These are phyloP conservation scores for Immersiella caudata DNA, from an alignment of 495 filamentous ascomycete species.

Conservation along the genomic window DNA sequence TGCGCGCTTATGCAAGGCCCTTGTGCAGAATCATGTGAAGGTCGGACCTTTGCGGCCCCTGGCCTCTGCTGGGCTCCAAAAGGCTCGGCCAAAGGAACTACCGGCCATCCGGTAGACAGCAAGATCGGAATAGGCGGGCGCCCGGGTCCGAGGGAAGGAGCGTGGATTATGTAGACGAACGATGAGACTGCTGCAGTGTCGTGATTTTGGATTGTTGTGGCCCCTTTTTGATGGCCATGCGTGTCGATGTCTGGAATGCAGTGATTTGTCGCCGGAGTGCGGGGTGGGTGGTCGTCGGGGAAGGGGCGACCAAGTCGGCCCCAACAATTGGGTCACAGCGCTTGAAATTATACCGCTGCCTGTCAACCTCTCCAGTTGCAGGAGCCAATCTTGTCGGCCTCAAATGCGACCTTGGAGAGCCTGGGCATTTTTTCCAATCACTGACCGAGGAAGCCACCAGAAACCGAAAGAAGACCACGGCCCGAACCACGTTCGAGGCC, in stretches of 20 bases:
- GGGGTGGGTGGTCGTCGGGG: background rate
- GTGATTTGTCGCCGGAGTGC: background rate
- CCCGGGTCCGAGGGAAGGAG: background rate
- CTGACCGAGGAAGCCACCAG: background rate
- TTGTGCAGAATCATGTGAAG: no score
- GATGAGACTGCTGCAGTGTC: background rate
- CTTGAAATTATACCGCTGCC: background rate
- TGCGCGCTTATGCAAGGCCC: no score
- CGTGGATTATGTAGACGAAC: background rate
- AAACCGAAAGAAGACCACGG: background rate
- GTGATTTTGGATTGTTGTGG: background rate
- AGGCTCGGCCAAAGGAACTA: background rate
- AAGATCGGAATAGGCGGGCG: background rate
- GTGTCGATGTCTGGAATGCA: background rate
- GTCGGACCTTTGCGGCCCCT: no score
- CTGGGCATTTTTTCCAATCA: background rate
- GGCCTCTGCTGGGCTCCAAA: no score
- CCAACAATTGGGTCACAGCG: background rate
- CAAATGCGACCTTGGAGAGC: background rate
- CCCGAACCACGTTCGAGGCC: background rate
- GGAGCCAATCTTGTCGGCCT: background rate
- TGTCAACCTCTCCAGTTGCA: background rate
- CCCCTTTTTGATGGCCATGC: background rate
- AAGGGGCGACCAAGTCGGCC: background rate
- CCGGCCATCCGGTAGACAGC: background rate